Percentiles rank a stretch among this genome's conserved stretches.
phyloP scores from a whole-genome alignment of 2,329 filamentous ascomycete species.

The Plectosphaerella plurivora region DNA sequence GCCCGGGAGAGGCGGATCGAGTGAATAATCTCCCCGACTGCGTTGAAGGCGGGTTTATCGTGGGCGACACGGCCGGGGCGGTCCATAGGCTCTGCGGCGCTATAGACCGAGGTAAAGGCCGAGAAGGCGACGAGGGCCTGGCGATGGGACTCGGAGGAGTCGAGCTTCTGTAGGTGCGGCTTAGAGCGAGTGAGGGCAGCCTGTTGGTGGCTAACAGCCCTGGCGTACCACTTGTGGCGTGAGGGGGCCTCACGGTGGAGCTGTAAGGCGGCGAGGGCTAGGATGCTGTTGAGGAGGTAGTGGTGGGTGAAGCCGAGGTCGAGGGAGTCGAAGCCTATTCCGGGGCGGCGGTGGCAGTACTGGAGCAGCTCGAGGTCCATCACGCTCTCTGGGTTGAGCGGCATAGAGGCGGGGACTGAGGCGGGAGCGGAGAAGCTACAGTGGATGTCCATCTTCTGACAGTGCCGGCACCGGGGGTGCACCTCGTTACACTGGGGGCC shows the following conservation, averaged over 20 bases:
- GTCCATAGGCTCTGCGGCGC: not conserved
- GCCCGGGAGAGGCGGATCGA: not conserved
- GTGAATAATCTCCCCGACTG: not conserved
- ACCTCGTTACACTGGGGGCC: not conserved
- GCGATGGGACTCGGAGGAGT: not conserved
- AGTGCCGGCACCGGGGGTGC: not conserved
- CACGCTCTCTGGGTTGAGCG: not conserved
- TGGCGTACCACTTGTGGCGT: not conserved
- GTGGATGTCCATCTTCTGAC: not conserved
- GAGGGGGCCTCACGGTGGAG: not conserved
- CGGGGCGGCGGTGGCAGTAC: not conserved
- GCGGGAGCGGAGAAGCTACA: not conserved
- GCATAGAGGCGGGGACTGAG: not conserved
- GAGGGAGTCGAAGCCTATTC: not conserved
- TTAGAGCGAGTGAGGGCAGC: not conserved
- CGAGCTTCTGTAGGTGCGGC: not conserved
- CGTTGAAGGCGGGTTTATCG: not conserved
- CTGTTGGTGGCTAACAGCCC: slow-evolving; percentile 1
- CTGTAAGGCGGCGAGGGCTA: not conserved
- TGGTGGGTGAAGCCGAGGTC: not conserved
- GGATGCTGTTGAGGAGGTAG: not conserved
- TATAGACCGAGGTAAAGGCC: not conserved
- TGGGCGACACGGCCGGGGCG: not conserved
- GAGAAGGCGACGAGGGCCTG: not conserved
- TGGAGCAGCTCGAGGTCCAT: not conserved